phyloP scores from a whole-genome alignment of 495 filamentous ascomycete genomes.

The Aspergillus avenaceus region DNA sequence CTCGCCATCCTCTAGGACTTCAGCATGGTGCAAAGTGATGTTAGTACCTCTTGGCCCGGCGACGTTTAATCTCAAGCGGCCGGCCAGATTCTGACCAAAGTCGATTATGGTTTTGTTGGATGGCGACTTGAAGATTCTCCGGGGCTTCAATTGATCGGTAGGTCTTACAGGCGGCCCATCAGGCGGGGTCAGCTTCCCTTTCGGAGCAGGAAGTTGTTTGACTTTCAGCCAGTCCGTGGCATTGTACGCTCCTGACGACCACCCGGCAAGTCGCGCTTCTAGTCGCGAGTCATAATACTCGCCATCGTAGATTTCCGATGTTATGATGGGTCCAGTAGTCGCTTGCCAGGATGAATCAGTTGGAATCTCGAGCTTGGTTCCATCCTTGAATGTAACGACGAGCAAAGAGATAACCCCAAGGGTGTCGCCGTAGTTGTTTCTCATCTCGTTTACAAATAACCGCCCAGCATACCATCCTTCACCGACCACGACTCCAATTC shows the following conservation, averaged over 20 bases:
- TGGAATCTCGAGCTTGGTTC: slow-evolving; percentile 28
- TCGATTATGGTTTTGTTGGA: slow-evolving; percentile 28
- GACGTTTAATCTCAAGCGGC: slow-evolving; percentile 5
- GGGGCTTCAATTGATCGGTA: slow-evolving; percentile 27
- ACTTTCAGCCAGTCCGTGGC: slow-evolving; percentile 12
- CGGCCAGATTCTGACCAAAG: slow-evolving; percentile 13
- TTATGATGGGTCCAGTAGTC: slow-evolving; percentile 24
- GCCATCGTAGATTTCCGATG: slow-evolving; percentile 49
- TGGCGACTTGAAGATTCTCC: slow-evolving; percentile 36
- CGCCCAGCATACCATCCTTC: slow-evolving; percentile 49
- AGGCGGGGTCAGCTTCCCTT: slow-evolving; percentile 23
- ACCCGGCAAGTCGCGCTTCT: slow-evolving; percentile 7
- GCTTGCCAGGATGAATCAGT: slow-evolving; percentile 19
- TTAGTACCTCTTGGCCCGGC: slow-evolving; percentile 3
- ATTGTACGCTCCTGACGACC: slow-evolving; percentile 8
- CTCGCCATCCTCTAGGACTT: slow-evolving; percentile 15
- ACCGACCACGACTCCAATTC: slow-evolving; percentile 41
- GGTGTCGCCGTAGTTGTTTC: slow-evolving; percentile 37
- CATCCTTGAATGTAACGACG: slow-evolving; percentile 32
- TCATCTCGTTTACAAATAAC: slow-evolving; percentile 22
- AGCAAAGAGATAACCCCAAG: slow-evolving; percentile 40
- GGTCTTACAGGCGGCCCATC: slow-evolving; percentile 38
- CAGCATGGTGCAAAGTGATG: slow-evolving; percentile 9
- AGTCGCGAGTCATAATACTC: slow-evolving; percentile 39
- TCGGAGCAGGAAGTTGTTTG: slow-evolving; percentile 19